A percentile compares a stretch with the other conserved stretches of the same genome.
Evolutionary conservation across 768 basidiomycete species (phyloP).

Genomic region (Russula compacta): DNA sequence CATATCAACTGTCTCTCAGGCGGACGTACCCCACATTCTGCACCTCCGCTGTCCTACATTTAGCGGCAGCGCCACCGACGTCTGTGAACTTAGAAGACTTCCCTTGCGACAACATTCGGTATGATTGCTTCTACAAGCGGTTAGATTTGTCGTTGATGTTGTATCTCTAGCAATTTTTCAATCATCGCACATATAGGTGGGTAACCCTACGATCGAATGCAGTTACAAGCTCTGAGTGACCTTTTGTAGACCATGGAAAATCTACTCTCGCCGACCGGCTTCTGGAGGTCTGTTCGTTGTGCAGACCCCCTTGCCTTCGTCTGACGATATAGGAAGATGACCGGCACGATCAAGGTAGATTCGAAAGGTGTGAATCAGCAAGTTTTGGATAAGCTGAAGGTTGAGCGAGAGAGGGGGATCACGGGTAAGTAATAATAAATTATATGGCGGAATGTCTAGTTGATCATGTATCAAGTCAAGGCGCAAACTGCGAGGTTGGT

Average conservation of each 20-base stretch:
- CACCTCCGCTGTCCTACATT: slow-evolving; percentile 2
- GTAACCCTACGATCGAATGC: slow-evolving; percentile 3
- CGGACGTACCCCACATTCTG: background rate
- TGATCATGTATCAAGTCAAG: slow-evolving; percentile 50
- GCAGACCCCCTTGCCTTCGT: background rate
- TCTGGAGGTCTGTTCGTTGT: slow-evolving; percentile 49
- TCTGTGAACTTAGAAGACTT: slow-evolving; percentile 50
- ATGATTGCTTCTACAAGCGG: slow-evolving; percentile 6
- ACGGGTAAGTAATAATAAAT: slow-evolving; percentile 47
- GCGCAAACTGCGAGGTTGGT: slow-evolving; percentile 84
- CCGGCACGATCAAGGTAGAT: slow-evolving; percentile 72
- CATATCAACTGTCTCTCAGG: background rate
- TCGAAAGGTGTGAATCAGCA: slow-evolving; percentile 66
- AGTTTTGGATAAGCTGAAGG: slow-evolving; percentile 89
- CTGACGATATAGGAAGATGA: slow-evolving; percentile 46
- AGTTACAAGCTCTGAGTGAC: background rate
- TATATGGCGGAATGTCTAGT: background rate
- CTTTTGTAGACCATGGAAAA: slow-evolving; percentile 77
- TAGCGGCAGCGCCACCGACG: background rate
- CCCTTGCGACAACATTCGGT: slow-evolving; percentile 64
- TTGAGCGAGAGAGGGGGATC: slow-evolving; percentile 93
- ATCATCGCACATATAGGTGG: slow-evolving; percentile 93
- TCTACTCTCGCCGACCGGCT: slow-evolving; percentile 87
- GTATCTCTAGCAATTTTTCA: slow-evolving; percentile 69
- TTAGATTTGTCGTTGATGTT: background rate